phyloP scores from a whole-genome alignment of 164 flowering plant species.

The Hamamelis virginiana region DNA sequence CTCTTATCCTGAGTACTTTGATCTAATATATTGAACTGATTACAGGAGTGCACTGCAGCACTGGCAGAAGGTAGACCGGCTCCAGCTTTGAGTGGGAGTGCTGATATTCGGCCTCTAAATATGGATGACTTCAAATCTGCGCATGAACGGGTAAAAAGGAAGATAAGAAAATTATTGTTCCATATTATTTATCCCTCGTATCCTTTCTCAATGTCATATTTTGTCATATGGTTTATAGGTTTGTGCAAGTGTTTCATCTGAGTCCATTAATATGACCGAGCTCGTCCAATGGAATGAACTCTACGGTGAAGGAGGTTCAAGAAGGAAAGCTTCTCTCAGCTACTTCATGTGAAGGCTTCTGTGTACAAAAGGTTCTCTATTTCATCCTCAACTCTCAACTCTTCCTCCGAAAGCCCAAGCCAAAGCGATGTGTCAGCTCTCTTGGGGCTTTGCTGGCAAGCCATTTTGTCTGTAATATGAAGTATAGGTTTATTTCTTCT shows the following conservation, averaged over 20 bases:
- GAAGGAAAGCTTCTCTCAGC: slow-evolving; percentile 75
- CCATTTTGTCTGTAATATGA: slow-evolving; percentile 29
- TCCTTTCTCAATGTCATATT: not conserved
- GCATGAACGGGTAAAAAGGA: slow-evolving; percentile 71
- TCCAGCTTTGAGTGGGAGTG: slow-evolving; percentile 73
- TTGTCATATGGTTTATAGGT: slow-evolving; percentile 44
- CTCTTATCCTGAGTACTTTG: not conserved
- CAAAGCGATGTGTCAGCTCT: slow-evolving; percentile 8
- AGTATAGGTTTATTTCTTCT: too few relatives aligned
- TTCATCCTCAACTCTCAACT: not conserved
- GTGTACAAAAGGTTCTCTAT: slow-evolving; percentile 21
- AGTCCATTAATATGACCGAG: slow-evolving; percentile 84
- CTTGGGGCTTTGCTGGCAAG: not conserved
- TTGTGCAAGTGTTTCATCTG: slow-evolving; percentile 95
- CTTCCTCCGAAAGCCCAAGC: not conserved
- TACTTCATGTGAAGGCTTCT: slow-evolving; percentile 75
- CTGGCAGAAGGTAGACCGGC: slow-evolving; percentile 68
- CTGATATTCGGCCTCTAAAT: slow-evolving; percentile 72
- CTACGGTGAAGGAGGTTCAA: slow-evolving; percentile 91
- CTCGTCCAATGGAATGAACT: slow-evolving; percentile 89
- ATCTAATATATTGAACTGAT: slow-evolving; percentile 14
- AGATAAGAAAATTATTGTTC: not conserved
- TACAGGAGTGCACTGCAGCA: slow-evolving; percentile 73
- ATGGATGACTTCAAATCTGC: slow-evolving; percentile 83
- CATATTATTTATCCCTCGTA: not conserved